Conservation (phyloP, 2,329 filamentous ascomycete species). For the Ceratocystis lukuohia region DNA sequence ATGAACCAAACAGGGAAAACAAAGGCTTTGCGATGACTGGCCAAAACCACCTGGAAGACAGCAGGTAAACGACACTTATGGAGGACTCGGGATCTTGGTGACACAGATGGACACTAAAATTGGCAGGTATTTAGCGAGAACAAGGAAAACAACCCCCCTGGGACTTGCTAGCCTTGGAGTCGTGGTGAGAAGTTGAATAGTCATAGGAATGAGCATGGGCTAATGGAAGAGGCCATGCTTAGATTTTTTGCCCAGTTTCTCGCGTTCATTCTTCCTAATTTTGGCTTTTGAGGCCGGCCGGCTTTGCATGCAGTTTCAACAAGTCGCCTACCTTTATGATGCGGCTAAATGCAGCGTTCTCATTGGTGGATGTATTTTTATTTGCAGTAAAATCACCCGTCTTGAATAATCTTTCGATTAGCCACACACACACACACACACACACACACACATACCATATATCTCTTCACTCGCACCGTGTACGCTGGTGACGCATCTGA, state of each 20-base stretch:
- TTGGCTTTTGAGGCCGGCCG: neutral
- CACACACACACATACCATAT: no score
- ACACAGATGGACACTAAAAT: neutral
- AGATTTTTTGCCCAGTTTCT: no score
- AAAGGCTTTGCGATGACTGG: neutral
- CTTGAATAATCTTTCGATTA: no score
- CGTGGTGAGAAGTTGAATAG: neutral
- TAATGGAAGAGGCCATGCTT: no score
- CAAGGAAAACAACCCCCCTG: neutral
- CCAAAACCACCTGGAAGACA: neutral
- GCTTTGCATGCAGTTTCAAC: constrained; percentile 3
- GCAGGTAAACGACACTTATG: neutral
- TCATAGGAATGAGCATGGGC: neutral
- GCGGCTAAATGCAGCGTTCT: neutral
- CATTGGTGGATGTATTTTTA: neutral
- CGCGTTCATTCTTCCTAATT: neutral
- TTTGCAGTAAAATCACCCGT: no score
- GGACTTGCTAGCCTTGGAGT: neutral
- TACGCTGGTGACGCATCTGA: no score
- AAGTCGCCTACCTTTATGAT: neutral
- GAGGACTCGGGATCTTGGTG: neutral
- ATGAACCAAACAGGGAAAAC: no score
- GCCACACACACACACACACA: no score
- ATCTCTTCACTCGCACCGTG: no score
- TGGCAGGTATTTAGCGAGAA: neutral